Base-by-base conservation (phyloP, 2,329 filamentous ascomycete genomes). In the Fusarium sp. region DNA sequence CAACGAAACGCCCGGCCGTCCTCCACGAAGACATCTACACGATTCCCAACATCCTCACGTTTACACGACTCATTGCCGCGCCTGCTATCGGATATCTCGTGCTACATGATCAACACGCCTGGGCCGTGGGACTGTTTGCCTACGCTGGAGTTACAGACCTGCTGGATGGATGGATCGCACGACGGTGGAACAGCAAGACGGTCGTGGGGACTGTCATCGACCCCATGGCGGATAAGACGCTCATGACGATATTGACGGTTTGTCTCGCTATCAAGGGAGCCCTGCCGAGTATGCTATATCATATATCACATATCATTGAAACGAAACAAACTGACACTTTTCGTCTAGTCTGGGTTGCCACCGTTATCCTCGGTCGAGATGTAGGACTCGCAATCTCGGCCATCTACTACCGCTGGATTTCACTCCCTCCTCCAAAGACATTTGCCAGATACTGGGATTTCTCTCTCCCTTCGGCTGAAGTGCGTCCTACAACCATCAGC, bases 391-490 rank as follows among this genome's bases (percentile, higher is more conserved):
- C 90, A 30, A 88, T 98, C 25, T 91, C 95, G 2, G 97, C 97
- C 27, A 92, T 99, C 76, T 98, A 98, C 86, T 98, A 97, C 83
- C 93, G 97, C 73, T 98, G 95, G 90, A 97, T 98, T 75, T 97
- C 94, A 3, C 88, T 99, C 7, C 97, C 97, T 0, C 92, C 94
- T 0, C 97, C 97, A 2, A 98, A 98, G 85, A 98, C 97, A 0
- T 94, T 98, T 83, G 85, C 89, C 20, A 88, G 97, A 20, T 99
- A 98, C 84, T 99, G 97, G 97, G 97, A 99, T 84, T 98, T 99
- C 81, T 96, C 94, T 4, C 88, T 99, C 16, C 97, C 94, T 3
- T 94, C 92, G 43, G 94, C 94, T 4, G 94, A 97, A 83, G 94
- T 97, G 7, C 92, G 91, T 70, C 94, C 94, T 1, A 97, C 94